Evolutionary conservation across 495 filamentous ascomycete genomes (phyloP).

Genomic region (Articulospora tetracladia): DNA sequence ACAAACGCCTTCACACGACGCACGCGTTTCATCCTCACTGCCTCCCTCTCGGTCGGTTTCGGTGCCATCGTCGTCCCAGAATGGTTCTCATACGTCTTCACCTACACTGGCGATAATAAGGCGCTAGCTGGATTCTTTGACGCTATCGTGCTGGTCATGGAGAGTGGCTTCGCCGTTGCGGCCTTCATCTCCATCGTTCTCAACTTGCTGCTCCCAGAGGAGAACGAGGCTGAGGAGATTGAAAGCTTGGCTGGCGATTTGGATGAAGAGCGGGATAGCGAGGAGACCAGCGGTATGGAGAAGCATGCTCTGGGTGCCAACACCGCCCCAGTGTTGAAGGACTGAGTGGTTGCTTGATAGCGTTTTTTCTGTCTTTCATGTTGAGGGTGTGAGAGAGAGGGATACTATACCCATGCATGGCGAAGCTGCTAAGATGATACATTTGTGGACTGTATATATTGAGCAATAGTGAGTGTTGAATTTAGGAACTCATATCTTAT

Average conservation of each 20-base stretch:
- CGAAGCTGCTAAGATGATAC: too few species aligned
- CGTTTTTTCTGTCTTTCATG: too few species aligned
- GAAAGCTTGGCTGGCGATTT: slow-evolving; percentile 38
- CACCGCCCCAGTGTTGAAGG: neutral
- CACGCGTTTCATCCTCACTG: slow-evolving; percentile 85
- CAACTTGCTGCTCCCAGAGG: slow-evolving; percentile 69
- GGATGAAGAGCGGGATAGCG: slow-evolving; percentile 1
- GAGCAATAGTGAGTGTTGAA: too few species aligned
- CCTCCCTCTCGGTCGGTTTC: slow-evolving; percentile 70
- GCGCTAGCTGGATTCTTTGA: slow-evolving; percentile 75
- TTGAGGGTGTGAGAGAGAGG: too few species aligned
- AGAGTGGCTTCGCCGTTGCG: slow-evolving; percentile 73
- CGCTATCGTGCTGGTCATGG: slow-evolving; percentile 76
- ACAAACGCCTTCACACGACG: slow-evolving; percentile 77
- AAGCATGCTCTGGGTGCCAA: neutral
- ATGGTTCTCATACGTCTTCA: slow-evolving; percentile 76
- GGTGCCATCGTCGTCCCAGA: slow-evolving; percentile 77
- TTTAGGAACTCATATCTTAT: too few species aligned
- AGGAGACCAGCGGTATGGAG: neutral
- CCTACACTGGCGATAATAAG: slow-evolving; percentile 62
- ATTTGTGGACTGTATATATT: too few species aligned
- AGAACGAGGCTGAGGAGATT: slow-evolving; percentile 48
- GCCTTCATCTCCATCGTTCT: slow-evolving; percentile 68
- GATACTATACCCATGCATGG: too few species aligned
- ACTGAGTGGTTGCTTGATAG: too few species aligned